Evolutionary conservation across 306 rosid genomes (phyloP).

Genomic region (Fagus sylvatica): DNA sequence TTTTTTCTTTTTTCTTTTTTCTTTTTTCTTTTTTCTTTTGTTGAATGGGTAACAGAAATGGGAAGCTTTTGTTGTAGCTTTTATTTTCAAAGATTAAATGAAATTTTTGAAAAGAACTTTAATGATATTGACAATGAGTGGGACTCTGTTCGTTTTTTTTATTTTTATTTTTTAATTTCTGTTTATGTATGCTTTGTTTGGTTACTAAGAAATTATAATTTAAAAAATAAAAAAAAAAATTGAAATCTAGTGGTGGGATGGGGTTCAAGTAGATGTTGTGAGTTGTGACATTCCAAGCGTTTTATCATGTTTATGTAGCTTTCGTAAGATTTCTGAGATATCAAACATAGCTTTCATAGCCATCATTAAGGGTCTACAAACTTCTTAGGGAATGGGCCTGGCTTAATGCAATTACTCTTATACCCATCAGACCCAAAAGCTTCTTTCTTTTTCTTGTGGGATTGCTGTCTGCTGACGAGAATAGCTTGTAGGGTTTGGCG

Average conservation of each 20-base stretch:
- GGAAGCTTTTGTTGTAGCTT: slow-evolving; percentile 9
- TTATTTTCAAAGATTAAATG: slow-evolving; percentile 2
- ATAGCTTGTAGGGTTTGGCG: not conserved
- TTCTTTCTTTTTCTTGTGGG: slow-evolving; percentile 16
- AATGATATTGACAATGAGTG: slow-evolving; percentile 26
- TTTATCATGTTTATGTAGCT: slow-evolving; percentile 1
- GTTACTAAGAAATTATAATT: not conserved
- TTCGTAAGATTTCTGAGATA: not conserved
- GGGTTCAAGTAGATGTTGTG: slow-evolving; percentile 3
- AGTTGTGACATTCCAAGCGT: not conserved
- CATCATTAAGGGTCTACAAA: not conserved
- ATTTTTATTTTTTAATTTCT: not conserved
- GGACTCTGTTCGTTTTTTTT: slow-evolving; percentile 20
- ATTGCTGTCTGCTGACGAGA: not conserved
- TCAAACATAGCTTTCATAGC: slow-evolving; percentile 6
- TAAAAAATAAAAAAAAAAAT: not conserved
- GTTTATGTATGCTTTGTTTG: slow-evolving; percentile 21
- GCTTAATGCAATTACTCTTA: slow-evolving; percentile 19
- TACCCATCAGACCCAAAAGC: not conserved
- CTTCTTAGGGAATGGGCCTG: slow-evolving; percentile 1
- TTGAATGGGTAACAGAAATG: slow-evolving; percentile 10
- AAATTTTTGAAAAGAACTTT: slow-evolving; percentile 31
- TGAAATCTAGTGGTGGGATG: not conserved
- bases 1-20: not conserved
- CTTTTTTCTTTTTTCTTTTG: not conserved